These are phyloP conservation scores for Phlegmacium glaucopus DNA, from an alignment of 768 basidiomycete genomes.

Conservation along the genomic window DNA sequence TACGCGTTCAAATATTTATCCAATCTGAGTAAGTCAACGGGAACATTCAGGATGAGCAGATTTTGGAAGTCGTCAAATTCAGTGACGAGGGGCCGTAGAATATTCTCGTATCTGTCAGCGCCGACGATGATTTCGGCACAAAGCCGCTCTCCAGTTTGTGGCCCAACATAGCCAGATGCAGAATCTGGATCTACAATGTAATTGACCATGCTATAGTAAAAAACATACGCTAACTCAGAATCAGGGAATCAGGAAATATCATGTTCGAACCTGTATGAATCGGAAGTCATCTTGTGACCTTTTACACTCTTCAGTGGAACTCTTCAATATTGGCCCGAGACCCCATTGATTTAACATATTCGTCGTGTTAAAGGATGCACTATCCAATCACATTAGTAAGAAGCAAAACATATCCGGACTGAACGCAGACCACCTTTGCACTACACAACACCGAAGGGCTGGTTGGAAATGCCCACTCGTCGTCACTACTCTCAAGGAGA, in stretches of 20 bases:
- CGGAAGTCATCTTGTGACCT: slow-evolving; percentile 37
- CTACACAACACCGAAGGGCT: background rate
- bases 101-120: slow-evolving; percentile 51
- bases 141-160: slow-evolving; percentile 39
- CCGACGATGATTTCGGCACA: slow-evolving; percentile 52
- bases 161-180: slow-evolving; percentile 28
- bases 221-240: background rate
- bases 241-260: background rate
- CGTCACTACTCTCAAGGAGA: background rate
- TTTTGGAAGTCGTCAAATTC: slow-evolving; percentile 6
- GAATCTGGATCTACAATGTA: slow-evolving; percentile 35
- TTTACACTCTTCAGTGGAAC: slow-evolving; percentile 17
- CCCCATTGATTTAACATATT: slow-evolving; percentile 56
- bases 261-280: slow-evolving; percentile 35
- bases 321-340: slow-evolving; percentile 35
- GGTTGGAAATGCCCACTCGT: background rate
- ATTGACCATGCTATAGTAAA: slow-evolving; percentile 43
- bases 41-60: slow-evolving; percentile 27
- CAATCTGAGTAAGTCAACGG: slow-evolving; percentile 23
- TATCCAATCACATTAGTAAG: background rate
- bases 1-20: slow-evolving; percentile 29
- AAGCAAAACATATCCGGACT: background rate
- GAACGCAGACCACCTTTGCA: background rate
- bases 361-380: slow-evolving; percentile 52
- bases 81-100: slow-evolving; percentile 27